Base-by-base conservation (phyloP, 1,139 yeast species). In the Ogataea hybrid region DNA sequence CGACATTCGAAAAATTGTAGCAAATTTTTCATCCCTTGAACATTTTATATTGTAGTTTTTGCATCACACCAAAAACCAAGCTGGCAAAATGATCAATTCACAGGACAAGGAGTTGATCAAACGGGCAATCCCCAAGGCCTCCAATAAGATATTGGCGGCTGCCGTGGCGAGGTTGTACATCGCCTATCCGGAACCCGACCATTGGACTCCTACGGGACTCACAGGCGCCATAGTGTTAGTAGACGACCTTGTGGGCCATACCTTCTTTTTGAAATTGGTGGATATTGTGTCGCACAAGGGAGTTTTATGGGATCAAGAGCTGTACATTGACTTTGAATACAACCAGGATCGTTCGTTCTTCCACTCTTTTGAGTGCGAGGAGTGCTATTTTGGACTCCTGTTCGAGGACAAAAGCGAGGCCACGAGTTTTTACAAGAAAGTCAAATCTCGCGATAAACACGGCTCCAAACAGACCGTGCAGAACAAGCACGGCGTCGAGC, bases 231-330 rank as follows among this genome's bases (percentile, higher is more conserved):
- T 90, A 27, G 84, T 81, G 1, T 65, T 92, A 11, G 96, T 87
- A 15, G 96, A 92, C 62, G 98, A 92, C 65, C 67, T 85, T 17
- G 96, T 92, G 7, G 97, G 98, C 3, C 92, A 90, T 64, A 88
- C 97, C 0, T 90, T 85, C 61, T 92, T 89, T 62, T 71, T 92
- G 40, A 92, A 92, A 61, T 62, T 92, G 44, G 95, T 92, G 9
- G 98, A 92, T 58, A 79, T 92, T 32, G 62, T 71, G 31, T 95
- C 95, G 9, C 77, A 79, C 49, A 70, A 86, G 31, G 97, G 97
- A 15, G 95, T 92, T 1, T 52, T 92, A 0, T 92, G 98, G 98
- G 98, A 92, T 63, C 98, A 92, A 63, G 98, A 92, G 62, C 65
- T 92, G 37, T 92, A 87, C 59, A 82, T 88, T 8, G 84, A 86